Evolutionary conservation across 2,329 filamentous ascomycete species (phyloP).

Genomic region (Neopestalotiopsis sp.): DNA sequence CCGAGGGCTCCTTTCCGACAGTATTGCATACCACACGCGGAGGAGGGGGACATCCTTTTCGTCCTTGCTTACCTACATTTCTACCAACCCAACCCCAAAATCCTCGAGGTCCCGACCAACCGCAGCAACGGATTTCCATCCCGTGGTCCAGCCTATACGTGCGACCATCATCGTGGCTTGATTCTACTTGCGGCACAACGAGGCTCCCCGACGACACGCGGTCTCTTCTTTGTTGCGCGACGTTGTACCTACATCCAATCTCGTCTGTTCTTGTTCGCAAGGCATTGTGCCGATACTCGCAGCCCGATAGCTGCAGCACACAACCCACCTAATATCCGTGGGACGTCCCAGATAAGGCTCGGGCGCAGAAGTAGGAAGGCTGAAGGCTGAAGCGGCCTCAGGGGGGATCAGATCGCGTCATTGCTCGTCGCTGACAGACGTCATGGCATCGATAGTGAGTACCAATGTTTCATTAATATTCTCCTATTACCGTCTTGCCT

Average conservation of each 20-base stretch:
- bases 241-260: neutral
- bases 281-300: neutral
- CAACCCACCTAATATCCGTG: neutral
- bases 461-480: conserved; percentile 16
- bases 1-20: neutral
- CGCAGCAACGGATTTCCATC: conserved; percentile 10
- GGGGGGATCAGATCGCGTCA: neutral
- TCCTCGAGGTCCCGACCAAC: conserved; percentile 7
- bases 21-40: neutral
- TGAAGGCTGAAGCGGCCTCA: neutral
- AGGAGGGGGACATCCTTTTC: neutral
- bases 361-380: conserved; percentile 1
- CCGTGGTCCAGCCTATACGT: conserved; percentile 5
- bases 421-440: conserved; percentile 24
- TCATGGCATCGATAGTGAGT: conserved; percentile 41
- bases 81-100: conserved; percentile 1
- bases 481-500: conserved; percentile 19
- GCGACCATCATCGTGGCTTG: conserved; percentile 13
- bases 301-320: neutral
- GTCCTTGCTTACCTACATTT: neutral
- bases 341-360: neutral
- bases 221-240: neutral
- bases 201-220: conserved; percentile 5
- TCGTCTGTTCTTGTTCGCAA: neutral
- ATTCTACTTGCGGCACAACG: conserved; percentile 6